Evolutionary conservation across 495 filamentous ascomycete genomes (phyloP).

Genomic region (Mytilinidion resinicola): DNA sequence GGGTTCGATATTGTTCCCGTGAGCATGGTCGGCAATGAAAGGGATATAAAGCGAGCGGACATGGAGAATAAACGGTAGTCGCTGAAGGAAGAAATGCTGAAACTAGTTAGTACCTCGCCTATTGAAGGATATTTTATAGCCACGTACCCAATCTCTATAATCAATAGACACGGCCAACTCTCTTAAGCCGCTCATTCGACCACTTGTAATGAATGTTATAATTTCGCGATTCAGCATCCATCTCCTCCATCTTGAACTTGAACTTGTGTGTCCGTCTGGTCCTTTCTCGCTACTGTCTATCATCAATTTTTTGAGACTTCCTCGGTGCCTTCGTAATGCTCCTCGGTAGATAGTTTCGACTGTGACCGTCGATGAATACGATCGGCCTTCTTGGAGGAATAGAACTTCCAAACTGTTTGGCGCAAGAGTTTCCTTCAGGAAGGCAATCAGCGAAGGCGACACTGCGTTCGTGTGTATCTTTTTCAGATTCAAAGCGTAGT

Average conservation of each 20-base stretch:
- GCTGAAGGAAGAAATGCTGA: constrained; percentile 83
- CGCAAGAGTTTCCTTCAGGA: constrained; percentile 77
- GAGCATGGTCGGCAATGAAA: constrained; percentile 60
- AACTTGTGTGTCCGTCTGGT: constrained; percentile 34
- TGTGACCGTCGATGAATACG: constrained; percentile 52
- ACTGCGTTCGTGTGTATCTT: constrained; percentile 77
- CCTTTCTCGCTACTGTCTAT: constrained; percentile 60
- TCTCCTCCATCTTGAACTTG: constrained; percentile 50
- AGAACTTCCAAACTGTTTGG: constrained; percentile 81
- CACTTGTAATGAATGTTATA: constrained; percentile 71
- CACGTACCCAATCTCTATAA: constrained; percentile 78
- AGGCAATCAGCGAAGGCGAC: constrained; percentile 69
- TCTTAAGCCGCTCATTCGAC: constrained; percentile 67
- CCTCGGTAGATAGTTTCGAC: constrained; percentile 71
- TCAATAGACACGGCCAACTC: constrained; percentile 75
- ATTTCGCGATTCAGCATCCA: constrained; percentile 77
- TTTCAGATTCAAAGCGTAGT: constrained; percentile 70
- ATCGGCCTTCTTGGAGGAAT: constrained; percentile 70
- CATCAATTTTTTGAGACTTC: constrained; percentile 69
- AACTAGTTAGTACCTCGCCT: constrained; percentile 25
- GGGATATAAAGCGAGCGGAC: constrained; percentile 76
- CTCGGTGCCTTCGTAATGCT: constrained; percentile 63
- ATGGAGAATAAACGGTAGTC: constrained; percentile 67
- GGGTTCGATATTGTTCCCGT: constrained; percentile 48
- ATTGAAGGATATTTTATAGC: neutral